Percentiles rank a stretch among this genome's conserved stretches.
Evolutionary conservation across 2,329 filamentous ascomycete species (phyloP).

Genomic region (Apiospora kogelbergensis): DNA sequence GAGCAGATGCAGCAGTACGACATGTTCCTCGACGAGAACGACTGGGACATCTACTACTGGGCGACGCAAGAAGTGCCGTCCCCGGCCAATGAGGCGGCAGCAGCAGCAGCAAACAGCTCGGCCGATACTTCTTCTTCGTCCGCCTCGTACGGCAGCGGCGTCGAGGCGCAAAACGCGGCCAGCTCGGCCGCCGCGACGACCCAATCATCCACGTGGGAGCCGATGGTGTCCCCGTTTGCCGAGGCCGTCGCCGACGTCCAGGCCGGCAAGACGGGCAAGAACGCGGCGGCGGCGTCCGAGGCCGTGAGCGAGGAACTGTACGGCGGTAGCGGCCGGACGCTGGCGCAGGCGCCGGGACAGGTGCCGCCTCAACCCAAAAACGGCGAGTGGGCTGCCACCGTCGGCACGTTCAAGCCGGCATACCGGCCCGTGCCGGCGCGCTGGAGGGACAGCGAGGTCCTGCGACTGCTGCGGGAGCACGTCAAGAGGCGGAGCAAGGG

Average conservation of each 20-base stretch:
- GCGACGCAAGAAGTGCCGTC: slow-evolving; percentile 77
- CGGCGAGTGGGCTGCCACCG: slow-evolving; percentile 96
- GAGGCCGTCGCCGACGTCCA: slow-evolving; percentile 14
- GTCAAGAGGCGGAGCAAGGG: slow-evolving; percentile 70
- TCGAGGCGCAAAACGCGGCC: slow-evolving; percentile 18
- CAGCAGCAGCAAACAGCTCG: slow-evolving; percentile 24
- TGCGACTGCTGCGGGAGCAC: slow-evolving; percentile 75
- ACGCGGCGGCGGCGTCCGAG: slow-evolving; percentile 28
- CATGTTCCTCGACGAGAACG: slow-evolving; percentile 94
- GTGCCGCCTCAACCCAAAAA: slow-evolving; percentile 31
- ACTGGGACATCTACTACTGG: slow-evolving; percentile 99
- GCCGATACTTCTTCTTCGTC: slow-evolving; percentile 17
- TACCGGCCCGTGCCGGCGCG: slow-evolving; percentile 85
- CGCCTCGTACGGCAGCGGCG: slow-evolving; percentile 19
- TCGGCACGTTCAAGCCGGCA: slow-evolving; percentile 90
- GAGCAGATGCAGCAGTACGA: slow-evolving; percentile 83
- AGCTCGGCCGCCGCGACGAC: background rate
- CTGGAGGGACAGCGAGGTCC: slow-evolving; percentile 82
- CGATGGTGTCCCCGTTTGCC: slow-evolving; percentile 13
- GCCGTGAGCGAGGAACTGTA: slow-evolving; percentile 30
- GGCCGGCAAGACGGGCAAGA: slow-evolving; percentile 19
- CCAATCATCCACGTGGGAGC: slow-evolving; percentile 8
- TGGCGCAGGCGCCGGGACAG: background rate
- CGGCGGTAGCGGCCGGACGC: slow-evolving; percentile 2
- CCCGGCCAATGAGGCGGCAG: slow-evolving; percentile 22